Evolutionary conservation across 495 filamentous ascomycete species (phyloP), one percentile per base, ranked within the genome.

Genomic region (Chaetomium fimeti): DNA sequence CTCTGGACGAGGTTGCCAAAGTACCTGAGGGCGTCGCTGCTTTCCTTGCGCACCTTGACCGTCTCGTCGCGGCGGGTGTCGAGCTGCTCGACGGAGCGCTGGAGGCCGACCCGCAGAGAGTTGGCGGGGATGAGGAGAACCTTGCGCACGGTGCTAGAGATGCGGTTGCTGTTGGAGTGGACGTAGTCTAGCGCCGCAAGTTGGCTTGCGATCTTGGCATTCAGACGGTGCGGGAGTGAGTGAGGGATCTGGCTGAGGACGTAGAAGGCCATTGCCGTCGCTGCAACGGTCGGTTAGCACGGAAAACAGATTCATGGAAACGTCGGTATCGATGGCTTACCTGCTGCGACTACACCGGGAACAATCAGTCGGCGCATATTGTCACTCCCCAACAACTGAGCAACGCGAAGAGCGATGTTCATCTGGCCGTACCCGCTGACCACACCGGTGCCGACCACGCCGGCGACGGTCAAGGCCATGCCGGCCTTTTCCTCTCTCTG

Each of bases 401-500:
- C 87, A 24, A 88, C 89, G 66, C 88, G 91, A 38, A 97, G 75
- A 5, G 89, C 87, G 61, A 92, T 90, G 73, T 98, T 94, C 58
- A 97, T 78, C 90, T 93, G 97, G 59, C 90, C 87, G 71, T 90
- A 84, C 56, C 92, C 87, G 66, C 93, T 90, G 51, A 98, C 79
- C 63, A 93, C 80, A 43, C 92, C 84, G 15, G 88, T 84, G 56
- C 93, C 91, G 12, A 97, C 80, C 22, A 94, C 88, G 62, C 91
- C 91, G n/a, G 88, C 90, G 32, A 93, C 86, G 2, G 94, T 98
- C 76, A 98, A 82, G 45, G 95, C 93, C 88, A 98, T 90, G 65
- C 94, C 87, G 29, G 92, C 78, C 79, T 98, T 97, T 79, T 98
- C 95, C 73, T 98, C 92, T 54, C 86, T 82, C 69, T 98, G 91